phyloP scores from a whole-genome alignment of 1,284 basidiomycete species.

The Xanthoconium separans region DNA sequence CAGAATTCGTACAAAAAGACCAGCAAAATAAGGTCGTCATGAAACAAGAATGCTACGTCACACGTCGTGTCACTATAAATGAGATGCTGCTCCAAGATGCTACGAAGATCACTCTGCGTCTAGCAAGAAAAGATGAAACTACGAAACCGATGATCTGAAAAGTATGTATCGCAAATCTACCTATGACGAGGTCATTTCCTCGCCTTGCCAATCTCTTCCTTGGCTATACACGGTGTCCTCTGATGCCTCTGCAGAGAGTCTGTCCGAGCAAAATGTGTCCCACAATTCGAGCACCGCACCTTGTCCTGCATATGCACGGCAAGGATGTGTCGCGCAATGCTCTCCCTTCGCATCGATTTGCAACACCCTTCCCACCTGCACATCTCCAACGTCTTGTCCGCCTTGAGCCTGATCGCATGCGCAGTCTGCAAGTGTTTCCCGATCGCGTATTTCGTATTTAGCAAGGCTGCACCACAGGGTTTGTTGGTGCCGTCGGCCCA shows the following conservation, averaged over 20 bases:
- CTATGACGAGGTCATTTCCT: neutral
- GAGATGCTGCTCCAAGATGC: neutral
- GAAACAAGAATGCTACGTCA: neutral
- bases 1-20: neutral
- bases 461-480: slow-evolving; percentile 2
- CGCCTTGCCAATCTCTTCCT: neutral
- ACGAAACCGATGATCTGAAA: neutral
- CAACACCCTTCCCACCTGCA: slow-evolving; percentile 18
- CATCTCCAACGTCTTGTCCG: neutral
- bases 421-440: slow-evolving; percentile 8
- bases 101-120: neutral
- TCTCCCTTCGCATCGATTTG: slow-evolving; percentile 24
- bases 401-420: slow-evolving; percentile 9
- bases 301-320: slow-evolving; percentile 21
- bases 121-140: neutral
- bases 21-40: neutral
- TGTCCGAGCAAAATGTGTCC: slow-evolving; percentile 18
- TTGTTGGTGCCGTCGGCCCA: slow-evolving; percentile 3
- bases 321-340: slow-evolving; percentile 25
- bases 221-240: slow-evolving; percentile 11
- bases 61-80: neutral
- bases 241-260: slow-evolving; percentile 28
- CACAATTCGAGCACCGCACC: slow-evolving; percentile 17
- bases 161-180: neutral
- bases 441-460: slow-evolving; percentile 14